Percentiles rank a stretch among this genome's conserved stretches.
These are phyloP conservation scores for Pugionium cornutum DNA, from an alignment of 345 rosid species.

Conservation along the genomic window DNA sequence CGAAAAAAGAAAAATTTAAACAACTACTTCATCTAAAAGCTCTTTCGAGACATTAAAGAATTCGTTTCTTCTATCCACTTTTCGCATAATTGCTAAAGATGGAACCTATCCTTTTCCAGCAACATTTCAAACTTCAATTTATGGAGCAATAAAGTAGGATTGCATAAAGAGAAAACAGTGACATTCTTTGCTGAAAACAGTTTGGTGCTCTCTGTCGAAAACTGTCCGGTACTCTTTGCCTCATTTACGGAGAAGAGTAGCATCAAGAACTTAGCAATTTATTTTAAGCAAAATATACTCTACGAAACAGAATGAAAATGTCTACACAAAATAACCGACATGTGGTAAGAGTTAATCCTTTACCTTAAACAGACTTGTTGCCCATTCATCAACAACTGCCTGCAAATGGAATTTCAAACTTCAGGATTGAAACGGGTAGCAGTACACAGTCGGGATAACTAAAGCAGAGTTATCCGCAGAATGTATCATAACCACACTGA, in stretches of 20 bases:
- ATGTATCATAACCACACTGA: neutral
- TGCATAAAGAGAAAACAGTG: conserved; percentile 13
- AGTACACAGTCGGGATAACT: conserved; percentile 7
- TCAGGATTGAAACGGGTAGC: conserved; percentile 25
- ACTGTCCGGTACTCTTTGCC: conserved; percentile 8
- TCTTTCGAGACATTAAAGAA: conserved; percentile 4
- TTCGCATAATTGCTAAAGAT: conserved; percentile 5
- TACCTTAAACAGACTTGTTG: conserved; percentile 93
- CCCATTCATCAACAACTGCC: conserved; percentile 98
- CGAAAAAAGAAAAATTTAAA: conserved; percentile 33
- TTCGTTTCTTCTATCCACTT: conserved; percentile 7
- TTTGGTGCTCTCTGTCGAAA: neutral
- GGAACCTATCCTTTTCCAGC: neutral
- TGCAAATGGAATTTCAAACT: conserved; percentile 46
- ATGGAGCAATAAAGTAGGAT: conserved; percentile 6
- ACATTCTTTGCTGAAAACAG: neutral
- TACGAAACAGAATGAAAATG: neutral
- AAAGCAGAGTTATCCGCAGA: neutral
- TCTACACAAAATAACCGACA: conserved; percentile 21
- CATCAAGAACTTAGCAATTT: conserved; percentile 10
- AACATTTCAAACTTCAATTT: conserved; percentile 7
- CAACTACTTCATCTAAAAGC: conserved; percentile 27
- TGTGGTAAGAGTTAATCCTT: conserved; percentile 12
- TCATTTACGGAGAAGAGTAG: conserved; percentile 17
- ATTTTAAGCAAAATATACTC: neutral